A percentile compares a stretch with the other conserved stretches of the same genome.
These are phyloP conservation scores for Fusarium robinianum DNA, from an alignment of 2,329 filamentous ascomycete genomes.

Conservation along the genomic window DNA sequence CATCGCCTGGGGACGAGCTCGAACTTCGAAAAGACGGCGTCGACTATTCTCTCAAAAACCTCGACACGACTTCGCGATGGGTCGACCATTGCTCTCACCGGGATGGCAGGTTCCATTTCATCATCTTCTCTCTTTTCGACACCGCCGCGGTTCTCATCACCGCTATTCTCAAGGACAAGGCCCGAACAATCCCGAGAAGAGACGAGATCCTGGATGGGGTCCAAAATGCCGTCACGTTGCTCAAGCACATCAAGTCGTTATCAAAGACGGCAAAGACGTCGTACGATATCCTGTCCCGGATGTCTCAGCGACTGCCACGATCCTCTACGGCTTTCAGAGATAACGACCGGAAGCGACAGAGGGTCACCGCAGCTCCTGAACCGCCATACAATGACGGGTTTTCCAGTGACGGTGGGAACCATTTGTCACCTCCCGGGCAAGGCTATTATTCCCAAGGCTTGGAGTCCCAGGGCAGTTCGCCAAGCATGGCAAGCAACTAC, in stretches of 20 bases:
- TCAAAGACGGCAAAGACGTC: conserved; percentile 44
- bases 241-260: conserved; percentile 39
- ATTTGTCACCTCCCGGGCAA: conserved; percentile 11
- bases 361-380: conserved; percentile 1
- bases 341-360: conserved; percentile 20
- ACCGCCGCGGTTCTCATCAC: conserved; percentile 55
- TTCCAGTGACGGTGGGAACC: neutral
- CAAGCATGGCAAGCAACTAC: conserved; percentile 24
- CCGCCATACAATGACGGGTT: neutral
- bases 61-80: conserved; percentile 46
- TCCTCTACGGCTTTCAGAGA: conserved; percentile 21
- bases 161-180: conserved; percentile 53
- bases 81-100: conserved; percentile 50
- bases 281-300: conserved; percentile 40
- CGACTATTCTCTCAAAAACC: conserved; percentile 47
- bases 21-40: conserved; percentile 47
- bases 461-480: conserved; percentile 22
- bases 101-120: conserved; percentile 55
- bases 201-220: conserved; percentile 47
- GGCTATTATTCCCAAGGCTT: neutral
- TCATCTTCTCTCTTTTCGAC: conserved; percentile 57
- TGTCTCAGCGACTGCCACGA: conserved; percentile 39
- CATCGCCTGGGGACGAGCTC: conserved; percentile 39
- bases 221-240: conserved; percentile 38
- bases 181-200: conserved; percentile 44